Evolutionary conservation across 257 asterid genomes (phyloP).

Genomic region (Nicotiana knightiana): DNA sequence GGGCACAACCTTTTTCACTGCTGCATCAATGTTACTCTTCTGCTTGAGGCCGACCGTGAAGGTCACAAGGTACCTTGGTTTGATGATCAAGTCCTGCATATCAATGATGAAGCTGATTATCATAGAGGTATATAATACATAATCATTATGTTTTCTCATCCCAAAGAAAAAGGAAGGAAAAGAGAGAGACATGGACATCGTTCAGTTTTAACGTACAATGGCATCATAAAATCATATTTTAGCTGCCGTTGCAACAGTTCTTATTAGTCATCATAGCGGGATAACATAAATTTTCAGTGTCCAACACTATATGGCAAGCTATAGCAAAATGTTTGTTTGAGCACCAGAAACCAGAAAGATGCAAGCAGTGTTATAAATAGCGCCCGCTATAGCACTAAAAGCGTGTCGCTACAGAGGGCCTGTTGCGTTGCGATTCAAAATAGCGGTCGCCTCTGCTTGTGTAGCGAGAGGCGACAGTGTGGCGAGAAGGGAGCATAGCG

Average conservation of each 20-base stretch:
- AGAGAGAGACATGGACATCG: neutral
- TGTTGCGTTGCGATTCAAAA: no score
- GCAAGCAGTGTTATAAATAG: no score
- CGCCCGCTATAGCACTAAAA: no score
- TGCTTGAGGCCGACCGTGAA: constrained; percentile 80
- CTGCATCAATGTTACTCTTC: constrained; percentile 76
- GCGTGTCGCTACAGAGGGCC: no score
- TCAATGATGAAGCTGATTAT: constrained; percentile 3
- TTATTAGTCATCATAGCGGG: neutral
- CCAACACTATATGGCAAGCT: neutral
- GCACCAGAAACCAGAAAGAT: neutral
- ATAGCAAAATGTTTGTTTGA: neutral
- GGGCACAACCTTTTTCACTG: constrained; percentile 63
- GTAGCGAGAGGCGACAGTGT: no score
- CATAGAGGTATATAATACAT: neutral
- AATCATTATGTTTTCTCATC: neutral
- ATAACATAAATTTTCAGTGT: neutral
- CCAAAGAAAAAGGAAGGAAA: neutral
- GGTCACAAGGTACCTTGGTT: constrained; percentile 83
- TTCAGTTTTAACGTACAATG: neutral
- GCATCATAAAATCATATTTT: neutral
- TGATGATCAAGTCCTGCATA: constrained; percentile 62
- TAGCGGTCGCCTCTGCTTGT: no score
- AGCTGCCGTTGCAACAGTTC: neutral
- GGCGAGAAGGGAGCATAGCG: no score